Evolutionary conservation across 768 basidiomycete genomes (phyloP).

Genomic region (Amanita fuliginea): DNA sequence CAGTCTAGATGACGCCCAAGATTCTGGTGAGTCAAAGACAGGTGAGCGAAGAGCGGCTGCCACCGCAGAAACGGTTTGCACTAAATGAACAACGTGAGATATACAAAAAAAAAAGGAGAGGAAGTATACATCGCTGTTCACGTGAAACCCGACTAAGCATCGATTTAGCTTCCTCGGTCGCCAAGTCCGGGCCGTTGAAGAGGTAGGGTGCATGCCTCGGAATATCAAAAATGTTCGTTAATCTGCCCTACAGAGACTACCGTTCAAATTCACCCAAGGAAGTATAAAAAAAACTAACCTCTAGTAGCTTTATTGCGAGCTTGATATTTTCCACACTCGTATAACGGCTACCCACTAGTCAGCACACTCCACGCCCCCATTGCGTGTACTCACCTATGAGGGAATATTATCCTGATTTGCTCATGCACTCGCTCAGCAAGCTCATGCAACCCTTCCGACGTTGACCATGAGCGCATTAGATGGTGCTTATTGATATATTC

Average conservation of each 20-base stretch:
- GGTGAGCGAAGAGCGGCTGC: conserved; percentile 23
- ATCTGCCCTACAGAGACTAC: conserved; percentile 40
- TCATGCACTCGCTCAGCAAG: conserved; percentile 46
- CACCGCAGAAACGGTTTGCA: conserved; percentile 21
- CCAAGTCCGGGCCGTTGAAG: conserved; percentile 60
- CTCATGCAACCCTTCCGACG: conserved; percentile 34
- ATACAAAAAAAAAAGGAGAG: conserved; percentile 5
- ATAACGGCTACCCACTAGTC: conserved; percentile 24
- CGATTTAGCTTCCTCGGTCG: conserved; percentile 38
- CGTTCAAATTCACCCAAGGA: background rate
- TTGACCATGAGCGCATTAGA: conserved; percentile 44
- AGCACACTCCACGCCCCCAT: background rate
- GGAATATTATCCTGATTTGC: conserved; percentile 40
- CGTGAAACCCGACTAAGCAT: conserved; percentile 35
- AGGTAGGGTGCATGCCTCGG: conserved; percentile 62
- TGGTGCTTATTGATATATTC: conserved; percentile 86
- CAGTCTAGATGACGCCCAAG: conserved; percentile 10
- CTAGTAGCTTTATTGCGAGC: conserved; percentile 48
- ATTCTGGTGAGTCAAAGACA: conserved; percentile 16
- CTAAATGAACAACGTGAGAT: conserved; percentile 23
- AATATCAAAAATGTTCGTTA: conserved; percentile 63
- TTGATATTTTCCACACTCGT: conserved; percentile 50
- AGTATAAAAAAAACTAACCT: conserved; percentile 25
- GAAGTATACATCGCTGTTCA: conserved; percentile 33
- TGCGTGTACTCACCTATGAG: conserved; percentile 6